A percentile compares a stretch with the other conserved stretches of the same genome.
Evolutionary conservation across 2,329 filamentous ascomycete species (phyloP).

Genomic region (Aaosphaeria arxii): DNA sequence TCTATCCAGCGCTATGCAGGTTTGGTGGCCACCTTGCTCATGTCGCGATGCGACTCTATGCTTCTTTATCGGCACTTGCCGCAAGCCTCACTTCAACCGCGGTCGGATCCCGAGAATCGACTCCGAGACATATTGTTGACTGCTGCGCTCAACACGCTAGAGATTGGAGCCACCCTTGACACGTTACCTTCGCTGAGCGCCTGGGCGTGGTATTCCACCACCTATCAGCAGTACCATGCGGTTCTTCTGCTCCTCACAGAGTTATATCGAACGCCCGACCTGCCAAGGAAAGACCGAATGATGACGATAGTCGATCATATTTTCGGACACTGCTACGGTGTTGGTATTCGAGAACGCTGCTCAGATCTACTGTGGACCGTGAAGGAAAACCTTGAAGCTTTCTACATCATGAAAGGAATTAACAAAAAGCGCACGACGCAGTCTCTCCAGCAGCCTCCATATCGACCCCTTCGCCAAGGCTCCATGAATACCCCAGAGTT

Average conservation of each 20-base stretch:
- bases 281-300: slow-evolving; percentile 34
- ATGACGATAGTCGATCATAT: slow-evolving; percentile 39
- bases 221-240: slow-evolving; percentile 38
- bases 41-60: slow-evolving; percentile 39
- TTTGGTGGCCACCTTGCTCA: slow-evolving; percentile 35
- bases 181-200: slow-evolving; percentile 32
- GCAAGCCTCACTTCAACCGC: slow-evolving; percentile 29
- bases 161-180: slow-evolving; percentile 38
- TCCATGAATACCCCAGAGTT: slow-evolving; percentile 10
- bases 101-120: slow-evolving; percentile 34
- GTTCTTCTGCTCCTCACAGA: slow-evolving; percentile 37
- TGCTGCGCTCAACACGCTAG: slow-evolving; percentile 34
- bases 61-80: slow-evolving; percentile 38
- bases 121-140: slow-evolving; percentile 36
- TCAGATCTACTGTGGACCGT: slow-evolving; percentile 34
- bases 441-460: slow-evolving; percentile 10
- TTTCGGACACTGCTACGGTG: slow-evolving; percentile 38
- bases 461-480: neutral
- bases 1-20: slow-evolving; percentile 38
- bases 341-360: slow-evolving; percentile 33
- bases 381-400: slow-evolving; percentile 38
- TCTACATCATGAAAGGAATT: slow-evolving; percentile 38
- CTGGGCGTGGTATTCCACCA: slow-evolving; percentile 38
- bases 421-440: slow-evolving; percentile 28
- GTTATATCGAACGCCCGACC: slow-evolving; percentile 35